A percentile compares a stretch with the other conserved stretches of the same genome.
These are phyloP conservation scores for Schwanniomyces polymorphus DNA, from an alignment of 805 yeast species.

Conservation along the genomic window DNA sequence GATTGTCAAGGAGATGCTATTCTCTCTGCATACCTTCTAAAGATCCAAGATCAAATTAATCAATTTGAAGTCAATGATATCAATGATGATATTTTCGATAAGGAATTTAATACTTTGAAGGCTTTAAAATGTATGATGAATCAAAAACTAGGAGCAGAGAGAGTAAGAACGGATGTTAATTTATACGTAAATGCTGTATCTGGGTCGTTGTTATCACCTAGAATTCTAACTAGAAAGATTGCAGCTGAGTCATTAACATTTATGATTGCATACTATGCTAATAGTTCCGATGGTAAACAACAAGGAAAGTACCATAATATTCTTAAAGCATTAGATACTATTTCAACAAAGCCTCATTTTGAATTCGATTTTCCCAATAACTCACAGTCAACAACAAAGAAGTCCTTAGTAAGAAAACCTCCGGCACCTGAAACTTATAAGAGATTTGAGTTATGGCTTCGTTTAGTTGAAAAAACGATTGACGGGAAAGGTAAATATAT, in stretches of 20 bases:
- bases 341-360: slow-evolving; percentile 37
- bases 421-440: slow-evolving; percentile 38
- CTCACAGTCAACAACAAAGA: slow-evolving; percentile 11
- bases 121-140: slow-evolving; percentile 77
- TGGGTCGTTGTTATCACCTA: slow-evolving; percentile 72
- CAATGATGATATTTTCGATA: slow-evolving; percentile 56
- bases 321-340: slow-evolving; percentile 49
- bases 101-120: slow-evolving; percentile 73
- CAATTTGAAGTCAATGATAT: slow-evolving; percentile 34
- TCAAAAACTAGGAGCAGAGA: slow-evolving; percentile 59
- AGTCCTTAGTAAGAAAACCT: slow-evolving; percentile 33
- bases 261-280: slow-evolving; percentile 40
- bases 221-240: slow-evolving; percentile 70
- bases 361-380: slow-evolving; percentile 35
- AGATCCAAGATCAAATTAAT: slow-evolving; percentile 50
- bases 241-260: slow-evolving; percentile 74
- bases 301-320: slow-evolving; percentile 56
- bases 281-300: slow-evolving; percentile 22
- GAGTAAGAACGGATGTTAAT: slow-evolving; percentile 47
- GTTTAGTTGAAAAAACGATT: slow-evolving; percentile 61
- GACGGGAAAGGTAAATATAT: slow-evolving; percentile 81
- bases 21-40: slow-evolving; percentile 55
- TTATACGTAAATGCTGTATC: slow-evolving; percentile 59
- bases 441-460: slow-evolving; percentile 72
- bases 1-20: slow-evolving; percentile 80